Evolutionary conservation across 1,284 basidiomycete genomes (phyloP), one percentile per base, ranked within the genome.

Genomic region (Cryptococcus amylolentus): DNA sequence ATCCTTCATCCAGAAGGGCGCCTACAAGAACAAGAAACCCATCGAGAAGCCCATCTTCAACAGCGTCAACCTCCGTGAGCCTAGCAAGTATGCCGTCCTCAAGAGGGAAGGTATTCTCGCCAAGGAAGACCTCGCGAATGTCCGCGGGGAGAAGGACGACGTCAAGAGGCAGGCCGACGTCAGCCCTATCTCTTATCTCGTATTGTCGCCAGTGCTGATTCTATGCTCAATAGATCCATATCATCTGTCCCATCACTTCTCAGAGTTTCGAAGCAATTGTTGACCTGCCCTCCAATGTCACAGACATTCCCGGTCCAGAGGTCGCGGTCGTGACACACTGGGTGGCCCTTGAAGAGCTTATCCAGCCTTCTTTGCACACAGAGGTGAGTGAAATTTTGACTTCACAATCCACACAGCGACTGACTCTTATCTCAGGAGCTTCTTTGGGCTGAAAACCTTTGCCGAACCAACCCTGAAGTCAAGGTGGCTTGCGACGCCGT

Each of bases 281-380:
- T 37, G 68, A 74, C 58, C 67, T 76, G 16, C 72, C 74, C 10
- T 73, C 72, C 51, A 78, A 76, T 56, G 58, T 75, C 13, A 31
- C 49, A 14, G 55, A 23, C 12, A 23, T 42, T 16, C 26, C 55
- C 13, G 56, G 63, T 35, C 49, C 64, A n/a, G 63, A 57, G 45
- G 61, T 65, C 39, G 61, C 71, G 8, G 49, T 49, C 6, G 71
- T 76, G n/a, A 62, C 67, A 9, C 49, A 52, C 12, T 75, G 75
- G 70, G 70, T 64, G 28, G 64, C 71, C 41, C 70, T 80, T 2
- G 69, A 71, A n/a, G 65, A 68, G 41, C 72, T 76, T 16, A 61
- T 77, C 9, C 79, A 81, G 63, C 79, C 79, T 1, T 74, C 71
- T 10, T 70, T 81, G 40, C 78, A 80, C 46, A 65, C 74, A 39